These are phyloP conservation scores for Pichia exigua DNA, from an alignment of 805 yeast genomes.

Conservation along the genomic window DNA sequence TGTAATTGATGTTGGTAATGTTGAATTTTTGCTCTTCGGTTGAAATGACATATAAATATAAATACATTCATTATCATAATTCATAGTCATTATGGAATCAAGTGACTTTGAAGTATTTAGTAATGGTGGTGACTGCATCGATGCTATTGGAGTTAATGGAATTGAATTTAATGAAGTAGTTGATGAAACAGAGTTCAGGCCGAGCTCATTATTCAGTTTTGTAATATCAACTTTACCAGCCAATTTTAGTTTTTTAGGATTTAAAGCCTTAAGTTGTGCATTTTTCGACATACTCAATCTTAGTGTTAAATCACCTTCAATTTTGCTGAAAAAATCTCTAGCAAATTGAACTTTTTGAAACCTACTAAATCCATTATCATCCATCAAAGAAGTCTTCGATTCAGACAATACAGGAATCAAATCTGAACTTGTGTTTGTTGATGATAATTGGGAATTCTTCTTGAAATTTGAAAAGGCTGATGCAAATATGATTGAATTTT, in stretches of 20 bases:
- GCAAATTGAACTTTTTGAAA: constrained; percentile 1
- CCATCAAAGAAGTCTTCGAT: neutral
- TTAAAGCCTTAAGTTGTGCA: constrained; percentile 8
- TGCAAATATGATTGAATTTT: constrained; percentile 12
- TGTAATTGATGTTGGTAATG: constrained; percentile 9
- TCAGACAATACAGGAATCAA: constrained; percentile 5
- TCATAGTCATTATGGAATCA: neutral
- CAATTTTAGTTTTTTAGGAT: constrained; percentile 8
- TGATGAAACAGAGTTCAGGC: neutral
- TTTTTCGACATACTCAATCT: constrained; percentile 4
- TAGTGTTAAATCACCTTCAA: constrained; percentile 10
- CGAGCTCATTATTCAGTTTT: neutral
- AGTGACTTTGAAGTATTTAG: neutral
- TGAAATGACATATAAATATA: constrained; percentile 8
- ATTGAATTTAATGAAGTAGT: neutral
- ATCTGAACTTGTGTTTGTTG: neutral
- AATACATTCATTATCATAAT: constrained; percentile 3
- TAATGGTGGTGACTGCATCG: neutral
- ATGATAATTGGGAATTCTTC: neutral
- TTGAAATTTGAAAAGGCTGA: constrained; percentile 4
- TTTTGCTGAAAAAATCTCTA: constrained; percentile 13
- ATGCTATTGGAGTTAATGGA: neutral
- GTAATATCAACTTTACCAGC: neutral
- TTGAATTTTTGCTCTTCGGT: neutral
- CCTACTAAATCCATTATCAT: neutral